Conservation (phyloP, 2,329 filamentous ascomycete genomes). For the Moelleriella libera region DNA sequence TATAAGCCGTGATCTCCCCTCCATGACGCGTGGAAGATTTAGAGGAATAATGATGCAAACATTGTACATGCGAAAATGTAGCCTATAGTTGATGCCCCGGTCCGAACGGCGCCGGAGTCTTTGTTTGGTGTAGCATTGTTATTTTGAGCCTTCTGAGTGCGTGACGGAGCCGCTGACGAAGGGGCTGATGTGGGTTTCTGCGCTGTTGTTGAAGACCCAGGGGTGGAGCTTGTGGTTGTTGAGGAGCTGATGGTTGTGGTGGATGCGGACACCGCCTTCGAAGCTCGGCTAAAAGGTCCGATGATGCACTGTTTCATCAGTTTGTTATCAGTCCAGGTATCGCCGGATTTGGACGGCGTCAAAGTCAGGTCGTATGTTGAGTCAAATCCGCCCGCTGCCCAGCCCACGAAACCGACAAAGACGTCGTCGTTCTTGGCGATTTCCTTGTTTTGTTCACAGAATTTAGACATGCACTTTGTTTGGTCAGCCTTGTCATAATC, state of each 20-base stretch:
- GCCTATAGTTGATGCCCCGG: background rate
- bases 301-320: constrained; percentile 28
- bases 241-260: background rate
- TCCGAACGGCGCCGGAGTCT: too few species aligned
- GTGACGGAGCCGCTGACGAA: background rate
- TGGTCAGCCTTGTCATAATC: too few species aligned
- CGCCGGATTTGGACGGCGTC: constrained; percentile 18
- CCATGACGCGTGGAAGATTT: too few species aligned
- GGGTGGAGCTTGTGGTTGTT: background rate
- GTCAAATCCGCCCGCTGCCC: constrained; percentile 30
- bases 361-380: constrained; percentile 25
- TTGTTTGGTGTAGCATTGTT: background rate
- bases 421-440: constrained; percentile 32
- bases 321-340: constrained; percentile 20
- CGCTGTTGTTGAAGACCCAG: background rate
- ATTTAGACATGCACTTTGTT: constrained; percentile 23
- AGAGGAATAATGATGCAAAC: background rate
- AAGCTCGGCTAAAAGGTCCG: constrained; percentile 13
- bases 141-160: background rate
- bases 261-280: background rate
- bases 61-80: background rate
- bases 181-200: background rate
- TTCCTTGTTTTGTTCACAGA: constrained; percentile 31
- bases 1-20: too few species aligned
- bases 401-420: constrained; percentile 29